Evolutionary conservation across 1,139 yeast species (phyloP).

Genomic region (Magnusiomyces suaveolens): DNA sequence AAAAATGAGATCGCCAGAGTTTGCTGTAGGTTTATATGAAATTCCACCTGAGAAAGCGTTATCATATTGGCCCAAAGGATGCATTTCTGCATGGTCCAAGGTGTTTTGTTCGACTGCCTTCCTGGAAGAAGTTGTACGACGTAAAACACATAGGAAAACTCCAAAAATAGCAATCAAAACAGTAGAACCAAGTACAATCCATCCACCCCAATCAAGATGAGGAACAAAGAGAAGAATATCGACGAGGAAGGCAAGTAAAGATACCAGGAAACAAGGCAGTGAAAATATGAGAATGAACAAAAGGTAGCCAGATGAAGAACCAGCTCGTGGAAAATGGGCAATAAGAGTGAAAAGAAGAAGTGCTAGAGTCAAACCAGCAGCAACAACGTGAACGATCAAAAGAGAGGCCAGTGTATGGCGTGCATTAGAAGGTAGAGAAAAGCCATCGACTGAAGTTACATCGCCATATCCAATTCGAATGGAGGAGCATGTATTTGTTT

Average conservation of each 20-base stretch:
- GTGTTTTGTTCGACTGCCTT: slow-evolving; percentile 31
- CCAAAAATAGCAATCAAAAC: slow-evolving; percentile 37
- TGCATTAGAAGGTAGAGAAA: slow-evolving; percentile 46
- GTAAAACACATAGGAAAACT: slow-evolving; percentile 39
- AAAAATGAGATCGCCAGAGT: slow-evolving; percentile 4
- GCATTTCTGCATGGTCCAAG: slow-evolving; percentile 23
- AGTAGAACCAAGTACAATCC: slow-evolving; percentile 42
- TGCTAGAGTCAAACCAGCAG: slow-evolving; percentile 65
- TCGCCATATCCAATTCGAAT: slow-evolving; percentile 44
- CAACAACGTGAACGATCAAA: slow-evolving; percentile 71
- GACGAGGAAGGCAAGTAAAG: slow-evolving; percentile 44
- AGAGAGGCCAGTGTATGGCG: slow-evolving; percentile 60
- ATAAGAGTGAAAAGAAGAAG: slow-evolving; percentile 35
- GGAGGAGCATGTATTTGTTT: slow-evolving; percentile 40
- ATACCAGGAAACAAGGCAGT: slow-evolving; percentile 40
- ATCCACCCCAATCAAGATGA: slow-evolving; percentile 46
- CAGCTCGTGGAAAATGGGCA: slow-evolving; percentile 35
- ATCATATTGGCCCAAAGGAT: slow-evolving; percentile 16
- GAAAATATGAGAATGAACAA: slow-evolving; percentile 36
- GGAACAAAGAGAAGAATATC: slow-evolving; percentile 47
- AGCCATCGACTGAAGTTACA: slow-evolving; percentile 32
- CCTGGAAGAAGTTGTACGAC: slow-evolving; percentile 44
- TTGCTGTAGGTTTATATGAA: slow-evolving; percentile 3
- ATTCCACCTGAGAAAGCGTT: slow-evolving; percentile 10
- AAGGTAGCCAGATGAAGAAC: slow-evolving; percentile 32